phyloP scores from a whole-genome alignment of 768 basidiomycete species.

The Rubroboletus pulcherrimus region DNA sequence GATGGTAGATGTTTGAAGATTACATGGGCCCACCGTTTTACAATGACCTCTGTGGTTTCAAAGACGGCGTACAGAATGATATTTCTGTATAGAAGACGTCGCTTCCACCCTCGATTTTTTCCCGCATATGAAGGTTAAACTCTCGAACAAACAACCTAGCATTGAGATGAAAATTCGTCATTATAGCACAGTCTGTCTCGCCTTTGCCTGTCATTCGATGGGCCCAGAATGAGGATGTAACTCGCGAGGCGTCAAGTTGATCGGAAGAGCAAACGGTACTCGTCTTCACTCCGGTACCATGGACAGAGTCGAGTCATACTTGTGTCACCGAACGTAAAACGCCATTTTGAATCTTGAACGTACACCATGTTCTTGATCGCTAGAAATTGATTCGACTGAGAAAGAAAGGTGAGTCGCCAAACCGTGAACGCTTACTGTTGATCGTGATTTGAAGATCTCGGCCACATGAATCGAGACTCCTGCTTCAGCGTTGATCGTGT shows the following conservation, averaged over 20 bases:
- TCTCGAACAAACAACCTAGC: not conserved
- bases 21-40: not conserved
- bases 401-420: not conserved
- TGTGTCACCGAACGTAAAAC: conserved; percentile 16
- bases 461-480: conserved; percentile 30
- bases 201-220: not conserved
- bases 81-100: not conserved
- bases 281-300: not conserved
- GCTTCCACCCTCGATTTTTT: too few relatives aligned
- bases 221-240: not conserved
- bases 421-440: conserved; percentile 29
- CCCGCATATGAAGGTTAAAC: not conserved
- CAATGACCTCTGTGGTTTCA: not conserved
- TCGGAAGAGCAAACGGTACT: not conserved
- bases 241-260: not conserved
- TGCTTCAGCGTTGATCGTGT: conserved; percentile 10
- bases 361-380: conserved; percentile 38
- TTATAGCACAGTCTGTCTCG: not conserved
- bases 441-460: conserved; percentile 43
- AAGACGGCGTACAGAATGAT: not conserved
- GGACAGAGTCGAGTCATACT: not conserved
- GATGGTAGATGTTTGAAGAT: not conserved
- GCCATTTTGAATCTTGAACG: conserved; percentile 39
- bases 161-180: not conserved
- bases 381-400: conserved; percentile 16